Evolutionary conservation across 139 green algal genomes (phyloP).

Genomic region (Edaphochlamys debaryana): DNA sequence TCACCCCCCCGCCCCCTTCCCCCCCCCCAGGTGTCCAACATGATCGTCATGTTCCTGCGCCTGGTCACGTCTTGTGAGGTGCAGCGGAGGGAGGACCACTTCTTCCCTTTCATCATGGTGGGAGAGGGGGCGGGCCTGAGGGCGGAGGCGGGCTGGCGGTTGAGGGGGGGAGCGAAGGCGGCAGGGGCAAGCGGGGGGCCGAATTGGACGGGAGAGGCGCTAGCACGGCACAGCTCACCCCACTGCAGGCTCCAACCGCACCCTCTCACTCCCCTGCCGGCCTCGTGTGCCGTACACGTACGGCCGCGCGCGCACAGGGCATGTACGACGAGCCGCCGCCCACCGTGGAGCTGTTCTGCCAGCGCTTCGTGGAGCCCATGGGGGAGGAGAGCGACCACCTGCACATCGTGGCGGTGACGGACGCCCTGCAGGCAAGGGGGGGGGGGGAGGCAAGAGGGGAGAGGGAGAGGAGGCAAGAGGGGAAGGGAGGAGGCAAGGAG

Average conservation of each 20-base stretch:
- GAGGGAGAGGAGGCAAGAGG: neutral
- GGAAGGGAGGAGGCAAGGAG: too few species aligned
- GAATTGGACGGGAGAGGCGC: too few species aligned
- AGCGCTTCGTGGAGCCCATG: conserved; percentile 85
- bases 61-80: conserved; percentile 82
- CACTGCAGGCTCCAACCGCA: too few species aligned
- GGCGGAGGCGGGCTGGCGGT: too few species aligned
- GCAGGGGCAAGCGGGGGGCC: too few species aligned
- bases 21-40: conserved; percentile 53
- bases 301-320: conserved; percentile 65
- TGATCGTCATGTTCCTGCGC: conserved; percentile 75
- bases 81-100: conserved; percentile 77
- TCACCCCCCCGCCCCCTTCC: too few species aligned
- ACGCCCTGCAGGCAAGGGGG: conserved; percentile 79
- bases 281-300: too few species aligned
- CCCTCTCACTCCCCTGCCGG: too few species aligned
- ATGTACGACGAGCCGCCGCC: conserved; percentile 74
- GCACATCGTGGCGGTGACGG: conserved; percentile 92
- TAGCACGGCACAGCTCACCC: too few species aligned
- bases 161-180: neutral
- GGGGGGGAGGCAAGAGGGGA: neutral
- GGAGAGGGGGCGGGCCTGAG: too few species aligned
- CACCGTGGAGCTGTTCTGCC: conserved; percentile 72
- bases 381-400: conserved; percentile 95
- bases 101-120: conserved; percentile 85